Evolutionary conservation across 2,329 filamentous ascomycete species (phyloP).

Genomic region (Endoconidiophora laricicola): DNA sequence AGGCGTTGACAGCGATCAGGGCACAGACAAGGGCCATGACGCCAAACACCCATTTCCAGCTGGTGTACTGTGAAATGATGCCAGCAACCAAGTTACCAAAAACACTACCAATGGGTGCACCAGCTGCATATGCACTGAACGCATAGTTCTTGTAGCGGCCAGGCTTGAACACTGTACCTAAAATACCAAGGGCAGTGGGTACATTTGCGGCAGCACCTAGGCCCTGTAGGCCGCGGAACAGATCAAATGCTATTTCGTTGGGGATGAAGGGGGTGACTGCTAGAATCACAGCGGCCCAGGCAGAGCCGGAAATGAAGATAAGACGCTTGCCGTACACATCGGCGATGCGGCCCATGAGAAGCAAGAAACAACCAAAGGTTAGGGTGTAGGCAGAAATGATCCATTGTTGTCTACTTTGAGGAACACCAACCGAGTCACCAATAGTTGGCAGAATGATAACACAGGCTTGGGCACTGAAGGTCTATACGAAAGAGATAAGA

Average conservation of each 20-base stretch:
- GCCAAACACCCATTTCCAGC: constrained; percentile 54
- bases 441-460: constrained; percentile 50
- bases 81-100: constrained; percentile 50
- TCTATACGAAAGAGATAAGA: constrained; percentile 21
- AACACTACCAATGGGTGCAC: constrained; percentile 46
- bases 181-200: constrained; percentile 52
- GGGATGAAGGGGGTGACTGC: constrained; percentile 46
- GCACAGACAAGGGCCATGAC: constrained; percentile 43
- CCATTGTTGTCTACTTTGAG: constrained; percentile 45
- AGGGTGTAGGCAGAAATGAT: constrained; percentile 49
- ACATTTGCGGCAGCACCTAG: constrained; percentile 53
- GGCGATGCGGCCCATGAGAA: constrained; percentile 50
- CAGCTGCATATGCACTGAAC: constrained; percentile 47
- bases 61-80: constrained; percentile 43
- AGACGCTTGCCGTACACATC: constrained; percentile 50
- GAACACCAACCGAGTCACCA: constrained; percentile 36
- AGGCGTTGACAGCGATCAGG: constrained; percentile 36
- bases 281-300: constrained; percentile 43
- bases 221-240: constrained; percentile 50
- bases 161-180: constrained; percentile 49
- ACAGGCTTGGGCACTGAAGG: constrained; percentile 38
- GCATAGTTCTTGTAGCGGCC: constrained; percentile 56
- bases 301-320: constrained; percentile 47
- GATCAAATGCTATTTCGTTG: constrained; percentile 50
- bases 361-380: constrained; percentile 49